These are phyloP conservation scores for Salix udensis DNA, from an alignment of 345 rosid species.

Conservation along the genomic window DNA sequence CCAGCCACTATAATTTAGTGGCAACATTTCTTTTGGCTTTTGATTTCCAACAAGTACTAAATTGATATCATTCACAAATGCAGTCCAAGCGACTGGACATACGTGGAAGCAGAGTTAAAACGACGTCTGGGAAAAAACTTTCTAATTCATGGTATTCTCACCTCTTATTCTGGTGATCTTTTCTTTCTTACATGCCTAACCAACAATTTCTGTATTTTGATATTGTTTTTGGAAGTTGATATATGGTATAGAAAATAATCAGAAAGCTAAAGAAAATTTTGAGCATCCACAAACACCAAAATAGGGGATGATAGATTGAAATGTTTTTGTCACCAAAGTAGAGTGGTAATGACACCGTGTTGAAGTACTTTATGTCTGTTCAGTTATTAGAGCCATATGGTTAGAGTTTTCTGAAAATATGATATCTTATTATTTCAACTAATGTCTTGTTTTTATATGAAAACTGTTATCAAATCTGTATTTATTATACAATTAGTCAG, in stretches of 20 bases:
- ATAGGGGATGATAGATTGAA: not conserved
- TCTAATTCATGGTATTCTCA: constrained; percentile 64
- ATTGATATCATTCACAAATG: constrained; percentile 30
- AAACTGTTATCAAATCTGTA: not conserved
- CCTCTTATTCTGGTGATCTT: not conserved
- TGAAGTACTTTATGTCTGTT: not conserved
- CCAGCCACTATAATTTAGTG: not conserved
- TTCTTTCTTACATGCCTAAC: not conserved
- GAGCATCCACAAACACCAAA: not conserved
- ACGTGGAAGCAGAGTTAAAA: constrained; percentile 90
- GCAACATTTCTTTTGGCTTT: not conserved
- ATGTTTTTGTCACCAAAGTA: not conserved
- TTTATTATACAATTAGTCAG: not conserved
- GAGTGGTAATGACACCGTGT: not conserved
- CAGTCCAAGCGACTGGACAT: constrained; percentile 96
- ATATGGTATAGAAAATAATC: not conserved
- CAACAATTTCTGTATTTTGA: not conserved
- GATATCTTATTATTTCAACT: not conserved
- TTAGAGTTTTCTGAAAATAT: not conserved
- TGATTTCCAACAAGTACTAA: not conserved
- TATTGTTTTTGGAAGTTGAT: not conserved
- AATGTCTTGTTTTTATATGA: not conserved
- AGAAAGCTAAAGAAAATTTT: not conserved
- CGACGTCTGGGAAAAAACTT: constrained; percentile 80
- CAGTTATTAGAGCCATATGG: not conserved